phyloP scores from a whole-genome alignment of 371 early-diverging fungal species.

The Circinella umbellata region DNA sequence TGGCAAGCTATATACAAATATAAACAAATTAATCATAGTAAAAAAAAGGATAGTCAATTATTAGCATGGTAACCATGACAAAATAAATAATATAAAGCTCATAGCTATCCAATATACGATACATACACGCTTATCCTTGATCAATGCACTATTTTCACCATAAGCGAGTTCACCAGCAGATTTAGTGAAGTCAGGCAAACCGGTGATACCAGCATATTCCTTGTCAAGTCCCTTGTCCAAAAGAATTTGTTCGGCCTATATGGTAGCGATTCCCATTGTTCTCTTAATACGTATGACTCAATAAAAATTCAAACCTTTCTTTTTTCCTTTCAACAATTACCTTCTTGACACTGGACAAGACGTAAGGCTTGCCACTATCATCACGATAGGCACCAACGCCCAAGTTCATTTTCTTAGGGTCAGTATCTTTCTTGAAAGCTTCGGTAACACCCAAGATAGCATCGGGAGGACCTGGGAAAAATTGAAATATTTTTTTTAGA shows the following conservation, averaged over 20 bases:
- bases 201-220: slow-evolving; percentile 97
- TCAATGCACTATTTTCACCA: slow-evolving; percentile 75
- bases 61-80: neutral
- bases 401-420: slow-evolving; percentile 95
- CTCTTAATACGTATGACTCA: neutral
- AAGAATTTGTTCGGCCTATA: slow-evolving; percentile 83
- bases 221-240: slow-evolving; percentile 78
- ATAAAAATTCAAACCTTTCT: neutral
- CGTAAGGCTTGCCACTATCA: slow-evolving; percentile 93
- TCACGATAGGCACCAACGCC: slow-evolving; percentile 99
- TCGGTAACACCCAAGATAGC: slow-evolving; percentile 96
- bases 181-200: slow-evolving; percentile 83
- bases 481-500: neutral
- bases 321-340: slow-evolving; percentile 28
- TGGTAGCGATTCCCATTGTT: neutral
- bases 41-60: neutral
- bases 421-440: slow-evolving; percentile 92
- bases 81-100: neutral
- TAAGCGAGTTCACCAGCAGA: slow-evolving; percentile 89
- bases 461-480: slow-evolving; percentile 86
- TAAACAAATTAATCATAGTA: neutral
- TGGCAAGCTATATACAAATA: slow-evolving; percentile 64
- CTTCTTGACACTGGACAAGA: slow-evolving; percentile 87
- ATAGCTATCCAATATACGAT: neutral
- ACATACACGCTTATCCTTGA: slow-evolving; percentile 76